Evolutionary conservation across 495 filamentous ascomycete species (phyloP).

Genomic region (Neurospora intermedia): DNA sequence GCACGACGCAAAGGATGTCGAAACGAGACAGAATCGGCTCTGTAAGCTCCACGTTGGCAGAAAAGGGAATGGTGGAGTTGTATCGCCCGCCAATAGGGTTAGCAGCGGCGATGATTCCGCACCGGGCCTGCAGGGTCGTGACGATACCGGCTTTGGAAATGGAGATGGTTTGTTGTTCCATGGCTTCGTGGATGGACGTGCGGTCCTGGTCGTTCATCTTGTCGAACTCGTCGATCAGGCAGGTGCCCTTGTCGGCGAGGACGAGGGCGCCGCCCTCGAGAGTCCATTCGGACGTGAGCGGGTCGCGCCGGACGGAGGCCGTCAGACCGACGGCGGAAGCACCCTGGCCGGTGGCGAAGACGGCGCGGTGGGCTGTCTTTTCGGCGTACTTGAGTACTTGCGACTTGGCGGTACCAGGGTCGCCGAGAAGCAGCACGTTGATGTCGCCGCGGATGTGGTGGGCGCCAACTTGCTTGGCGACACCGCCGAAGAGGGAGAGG

Average conservation of each 20-base stretch:
- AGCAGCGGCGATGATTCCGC: conserved; percentile 91
- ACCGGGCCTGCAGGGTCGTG: conserved; percentile 94
- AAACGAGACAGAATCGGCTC: conserved; percentile 98
- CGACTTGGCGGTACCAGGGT: conserved; percentile 97
- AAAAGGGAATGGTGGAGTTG: conserved; percentile 92
- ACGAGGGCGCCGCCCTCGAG: conserved; percentile 95
- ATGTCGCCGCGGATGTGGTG: conserved; percentile 94
- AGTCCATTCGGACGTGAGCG: conserved; percentile 94
- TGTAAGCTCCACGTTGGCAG: conserved; percentile 91
- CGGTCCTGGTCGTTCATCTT: conserved; percentile 99
- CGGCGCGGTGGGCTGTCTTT: conserved; percentile 92
- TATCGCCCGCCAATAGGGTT: conserved; percentile 96
- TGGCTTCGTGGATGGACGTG: conserved; percentile 98
- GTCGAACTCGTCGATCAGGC: conserved; percentile 98
- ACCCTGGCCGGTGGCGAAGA: conserved; percentile 97
- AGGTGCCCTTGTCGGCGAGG: conserved; percentile 88
- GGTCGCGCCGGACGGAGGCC: conserved; percentile 90
- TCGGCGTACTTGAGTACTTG: conserved; percentile 97
- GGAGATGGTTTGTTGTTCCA: conserved; percentile 99
- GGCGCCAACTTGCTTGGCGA: conserved; percentile 81
- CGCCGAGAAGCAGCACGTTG: conserved; percentile 93
- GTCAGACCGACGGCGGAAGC: conserved; percentile 97
- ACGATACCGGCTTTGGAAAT: conserved; percentile 99
- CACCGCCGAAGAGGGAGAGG: conserved; percentile 89
- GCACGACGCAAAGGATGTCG: conserved; percentile 94